Evolutionary conservation across 1,139 yeast genomes (phyloP), one percentile per base, ranked within the genome.

Genomic region (Lodderomyces beijingensis): DNA sequence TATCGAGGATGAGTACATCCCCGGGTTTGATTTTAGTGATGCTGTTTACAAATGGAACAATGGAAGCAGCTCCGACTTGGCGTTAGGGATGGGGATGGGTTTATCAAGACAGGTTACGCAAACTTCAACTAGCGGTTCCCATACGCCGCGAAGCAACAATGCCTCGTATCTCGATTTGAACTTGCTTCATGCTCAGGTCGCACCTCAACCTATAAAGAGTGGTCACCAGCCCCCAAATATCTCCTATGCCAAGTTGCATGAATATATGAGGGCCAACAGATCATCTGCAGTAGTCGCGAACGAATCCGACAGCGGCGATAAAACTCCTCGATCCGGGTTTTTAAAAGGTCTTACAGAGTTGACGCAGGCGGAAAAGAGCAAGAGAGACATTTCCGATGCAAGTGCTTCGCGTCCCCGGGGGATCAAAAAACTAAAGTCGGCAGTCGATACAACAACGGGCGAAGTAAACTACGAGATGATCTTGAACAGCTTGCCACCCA

Each of bases 1-100:
- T 1, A 59, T 80, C 42, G 81, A 78, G 46, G 89, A 81, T 51
- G 89, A 82, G 47, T 81, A 80, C 46, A 70, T 81, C 11, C 88
- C 88, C 0, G 84, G 79, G 17, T 58, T 81, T 27, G 75, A 73
- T 42, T 76, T 74, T 45, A 63, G 68, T 13, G 65, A 66, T 28
- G 57, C 64, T 53, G 47, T 67, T 2, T 57, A 57, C 41, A 51
- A 56, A 33, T 68, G 74, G 74, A 57, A 56, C 36, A 45, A 46
- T 18, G 27, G 38, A n/a, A 29, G 33, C 12, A 27, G 22, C 22
- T 38, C 36, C 17, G 42, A 40, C 8, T 31, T 35, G 9, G n/a
- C n/a, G n/a, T n/a, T n/a, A n/a, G n/a, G n/a, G n/a, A n/a, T n/a
- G n/a, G n/a, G n/a, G n/a, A n/a, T n/a, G n/a, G 38, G 43, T 18